Evolutionary conservation across 192 early-diverging fungal genomes (phyloP).

Genomic region (Geosiphon pyriformis): DNA sequence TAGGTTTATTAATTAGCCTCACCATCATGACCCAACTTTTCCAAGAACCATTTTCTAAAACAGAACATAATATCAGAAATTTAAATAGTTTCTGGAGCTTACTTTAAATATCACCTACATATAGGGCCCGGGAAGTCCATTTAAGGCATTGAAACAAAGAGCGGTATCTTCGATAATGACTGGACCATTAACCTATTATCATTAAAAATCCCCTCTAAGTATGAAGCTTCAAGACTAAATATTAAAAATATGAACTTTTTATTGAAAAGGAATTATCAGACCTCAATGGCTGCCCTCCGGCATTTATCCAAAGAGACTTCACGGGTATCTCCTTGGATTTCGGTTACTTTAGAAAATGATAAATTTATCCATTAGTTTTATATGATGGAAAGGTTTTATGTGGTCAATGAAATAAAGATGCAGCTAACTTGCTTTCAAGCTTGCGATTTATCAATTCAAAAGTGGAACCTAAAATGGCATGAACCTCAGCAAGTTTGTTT

Average conservation of each 20-base stretch:
- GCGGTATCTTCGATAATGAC: conserved; percentile 92
- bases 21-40: conserved; percentile 67
- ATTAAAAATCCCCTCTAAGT: too few species aligned
- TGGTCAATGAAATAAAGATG: background rate
- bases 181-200: conserved; percentile 56
- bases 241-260: background rate
- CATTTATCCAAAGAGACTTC: conserved; percentile 81
- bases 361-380: background rate
- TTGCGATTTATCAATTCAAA: conserved; percentile 63
- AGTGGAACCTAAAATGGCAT: conserved; percentile 63
- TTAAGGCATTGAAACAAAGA: conserved; percentile 91
- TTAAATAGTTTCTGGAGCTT: background rate
- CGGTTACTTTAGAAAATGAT: too few species aligned
- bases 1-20: conserved; percentile 6
- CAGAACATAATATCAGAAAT: background rate
- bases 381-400: too few species aligned
- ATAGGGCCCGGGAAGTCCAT: conserved; percentile 89
- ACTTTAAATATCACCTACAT: conserved; percentile 37
- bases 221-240: too few species aligned
- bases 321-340: conserved; percentile 81
- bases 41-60: conserved; percentile 91
- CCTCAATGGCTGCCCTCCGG: conserved; percentile 60
- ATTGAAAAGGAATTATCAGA: conserved; percentile 17
- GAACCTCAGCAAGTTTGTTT: conserved; percentile 91
- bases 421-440: conserved; percentile 56